Conservation (phyloP, 208 protist genomes). For the Trypanosoma congolense region DNA sequence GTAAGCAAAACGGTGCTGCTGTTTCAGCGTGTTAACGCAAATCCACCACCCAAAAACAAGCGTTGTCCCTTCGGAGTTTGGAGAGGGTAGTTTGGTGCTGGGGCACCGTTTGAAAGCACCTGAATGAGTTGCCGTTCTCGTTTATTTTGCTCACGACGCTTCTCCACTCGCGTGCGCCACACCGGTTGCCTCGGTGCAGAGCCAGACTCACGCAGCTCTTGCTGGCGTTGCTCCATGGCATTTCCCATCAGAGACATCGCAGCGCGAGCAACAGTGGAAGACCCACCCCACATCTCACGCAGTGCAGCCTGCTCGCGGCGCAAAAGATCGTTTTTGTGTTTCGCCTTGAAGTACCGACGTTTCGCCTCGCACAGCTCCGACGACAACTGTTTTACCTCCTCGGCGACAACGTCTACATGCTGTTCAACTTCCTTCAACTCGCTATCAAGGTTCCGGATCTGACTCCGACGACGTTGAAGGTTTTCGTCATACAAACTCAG, state of each 20-base stretch:
- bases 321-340: slow-evolving; percentile 76
- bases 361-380: slow-evolving; percentile 91
- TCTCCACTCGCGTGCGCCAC: slow-evolving; percentile 21
- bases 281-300: slow-evolving; percentile 41
- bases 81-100: slow-evolving; percentile 57
- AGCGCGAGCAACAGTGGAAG: slow-evolving; percentile 14
- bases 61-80: slow-evolving; percentile 52
- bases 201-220: slow-evolving; percentile 3
- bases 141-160: slow-evolving; percentile 22
- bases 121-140: slow-evolving; percentile 32
- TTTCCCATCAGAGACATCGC: slow-evolving; percentile 6
- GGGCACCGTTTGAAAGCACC: slow-evolving; percentile 48
- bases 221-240: slow-evolving; percentile 15
- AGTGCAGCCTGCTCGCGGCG: slow-evolving; percentile 40
- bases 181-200: slow-evolving; percentile 1
- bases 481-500: slow-evolving; percentile 93
- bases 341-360: slow-evolving; percentile 88
- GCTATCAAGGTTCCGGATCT: slow-evolving; percentile 79
- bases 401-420: slow-evolving; percentile 75
- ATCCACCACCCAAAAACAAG: slow-evolving; percentile 78
- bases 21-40: slow-evolving; percentile 43
- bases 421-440: slow-evolving; percentile 55
- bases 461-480: slow-evolving; percentile 84
- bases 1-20: too few relatives aligned
- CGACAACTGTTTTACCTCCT: slow-evolving; percentile 86